Evolutionary conservation across 2,329 filamentous ascomycete genomes (phyloP).

Genomic region (Fusarium irregulare): DNA sequence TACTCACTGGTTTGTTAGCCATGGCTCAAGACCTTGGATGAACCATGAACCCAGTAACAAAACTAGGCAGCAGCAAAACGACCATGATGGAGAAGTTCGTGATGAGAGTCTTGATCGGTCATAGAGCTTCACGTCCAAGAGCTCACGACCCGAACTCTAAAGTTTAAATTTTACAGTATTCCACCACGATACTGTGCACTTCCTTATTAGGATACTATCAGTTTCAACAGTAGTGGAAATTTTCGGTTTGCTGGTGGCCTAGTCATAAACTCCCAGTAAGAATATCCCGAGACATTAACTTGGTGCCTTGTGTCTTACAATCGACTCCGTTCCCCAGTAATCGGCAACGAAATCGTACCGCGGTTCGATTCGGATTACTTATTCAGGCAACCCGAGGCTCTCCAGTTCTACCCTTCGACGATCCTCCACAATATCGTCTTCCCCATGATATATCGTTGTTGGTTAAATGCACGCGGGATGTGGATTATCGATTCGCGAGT

Average conservation of each 20-base stretch:
- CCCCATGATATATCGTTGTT: background rate
- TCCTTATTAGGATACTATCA: background rate
- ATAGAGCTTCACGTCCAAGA: background rate
- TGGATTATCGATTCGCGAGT: background rate
- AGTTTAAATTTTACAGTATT: background rate
- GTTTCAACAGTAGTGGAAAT: no score
- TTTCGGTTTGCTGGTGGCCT: background rate
- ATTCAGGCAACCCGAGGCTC: conserved; percentile 32
- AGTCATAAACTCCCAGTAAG: background rate
- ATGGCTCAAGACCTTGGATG: background rate
- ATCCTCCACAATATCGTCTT: conserved; percentile 29
- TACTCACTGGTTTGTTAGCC: background rate
- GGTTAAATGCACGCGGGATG: background rate
- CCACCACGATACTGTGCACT: background rate
- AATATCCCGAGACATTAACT: background rate
- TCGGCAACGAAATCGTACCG: background rate
- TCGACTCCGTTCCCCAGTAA: conserved; percentile 7
- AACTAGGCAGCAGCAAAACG: conserved; percentile 38
- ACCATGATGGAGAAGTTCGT: background rate
- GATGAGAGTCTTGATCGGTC: background rate
- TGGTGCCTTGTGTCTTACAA: background rate
- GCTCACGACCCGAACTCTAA: background rate
- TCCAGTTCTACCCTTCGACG: background rate
- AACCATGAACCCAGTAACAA: conserved; percentile 8
- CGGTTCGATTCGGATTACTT: conserved; percentile 29